Percentiles rank a stretch among this genome's conserved stretches.
Evolutionary conservation across 345 rosid species (phyloP).

Genomic region (Gynandropsis gynandra): DNA sequence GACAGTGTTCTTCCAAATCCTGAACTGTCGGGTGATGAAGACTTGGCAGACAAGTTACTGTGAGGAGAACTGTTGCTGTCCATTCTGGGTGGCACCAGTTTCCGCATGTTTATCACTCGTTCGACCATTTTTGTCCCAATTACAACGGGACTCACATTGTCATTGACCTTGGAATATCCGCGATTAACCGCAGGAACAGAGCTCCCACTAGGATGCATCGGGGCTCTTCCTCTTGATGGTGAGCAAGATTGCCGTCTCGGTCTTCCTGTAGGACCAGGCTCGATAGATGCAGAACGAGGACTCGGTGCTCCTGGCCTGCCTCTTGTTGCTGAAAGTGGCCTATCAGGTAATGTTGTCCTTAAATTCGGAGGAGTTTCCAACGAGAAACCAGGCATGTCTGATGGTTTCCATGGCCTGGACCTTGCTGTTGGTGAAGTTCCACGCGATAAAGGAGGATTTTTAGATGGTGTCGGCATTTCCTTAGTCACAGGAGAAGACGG

Average conservation of each 20-base stretch:
- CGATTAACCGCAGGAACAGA: conserved; percentile 36
- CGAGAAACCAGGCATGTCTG: conserved; percentile 51
- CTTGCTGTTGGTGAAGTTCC: conserved; percentile 47
- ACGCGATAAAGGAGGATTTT: conserved; percentile 34
- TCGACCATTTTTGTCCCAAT: conserved; percentile 62
- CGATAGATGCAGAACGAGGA: conserved; percentile 30
- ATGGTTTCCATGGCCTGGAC: conserved; percentile 43
- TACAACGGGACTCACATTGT: conserved; percentile 39
- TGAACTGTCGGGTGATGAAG: conserved; percentile 45
- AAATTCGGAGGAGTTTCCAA: conserved; percentile 56
- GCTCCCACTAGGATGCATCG: conserved; percentile 30
- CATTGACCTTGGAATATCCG: conserved; percentile 12
- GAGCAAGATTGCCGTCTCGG: conserved; percentile 60
- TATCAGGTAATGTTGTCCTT: conserved; percentile 47
- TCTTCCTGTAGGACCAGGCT: conserved; percentile 32
- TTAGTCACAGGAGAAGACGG: conserved; percentile 9
- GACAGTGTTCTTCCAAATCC: conserved; percentile 67
- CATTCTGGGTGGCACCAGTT: conserved; percentile 51
- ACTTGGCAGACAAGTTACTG: conserved; percentile 18
- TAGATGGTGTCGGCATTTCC: too few species aligned
- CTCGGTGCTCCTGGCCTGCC: conserved; percentile 50
- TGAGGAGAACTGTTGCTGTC: conserved; percentile 20
- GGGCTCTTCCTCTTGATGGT: conserved; percentile 52
- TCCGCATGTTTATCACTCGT: conserved; percentile 56
- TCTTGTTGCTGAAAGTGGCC: conserved; percentile 65